Conservation (phyloP, 441 rosid species). For the Monsonia emarginata region DNA sequence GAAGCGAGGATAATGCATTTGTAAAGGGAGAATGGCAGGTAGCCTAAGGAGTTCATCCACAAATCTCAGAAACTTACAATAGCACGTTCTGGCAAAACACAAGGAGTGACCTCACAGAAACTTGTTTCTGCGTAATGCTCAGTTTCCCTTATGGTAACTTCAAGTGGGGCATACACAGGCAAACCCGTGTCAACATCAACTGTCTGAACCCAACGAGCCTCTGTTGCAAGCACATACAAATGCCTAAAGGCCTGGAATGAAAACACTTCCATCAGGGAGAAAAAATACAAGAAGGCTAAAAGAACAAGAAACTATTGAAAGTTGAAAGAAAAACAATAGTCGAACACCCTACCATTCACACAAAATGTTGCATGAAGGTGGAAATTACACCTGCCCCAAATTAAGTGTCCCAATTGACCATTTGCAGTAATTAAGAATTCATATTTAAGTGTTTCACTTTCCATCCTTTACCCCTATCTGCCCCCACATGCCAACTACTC, state of each 20-base stretch:
- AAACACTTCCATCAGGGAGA: slow-evolving; percentile 13
- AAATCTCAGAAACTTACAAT: slow-evolving; percentile 46
- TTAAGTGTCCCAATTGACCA: no score
- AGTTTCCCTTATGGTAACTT: slow-evolving; percentile 69
- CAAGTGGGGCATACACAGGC: slow-evolving; percentile 88
- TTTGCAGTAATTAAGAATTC: no score
- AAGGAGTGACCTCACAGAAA: slow-evolving; percentile 80
- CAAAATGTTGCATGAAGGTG: background rate
- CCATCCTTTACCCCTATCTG: no score
- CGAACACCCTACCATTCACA: background rate
- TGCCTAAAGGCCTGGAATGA: slow-evolving; percentile 86
- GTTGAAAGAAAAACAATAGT: background rate
- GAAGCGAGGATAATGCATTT: background rate
- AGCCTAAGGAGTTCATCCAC: background rate
- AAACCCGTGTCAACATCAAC: slow-evolving; percentile 92
- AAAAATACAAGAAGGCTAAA: slow-evolving; percentile 8
- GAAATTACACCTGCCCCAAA: no score
- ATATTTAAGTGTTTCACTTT: no score
- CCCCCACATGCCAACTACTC: no score
- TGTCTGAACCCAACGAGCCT: slow-evolving; percentile 95
- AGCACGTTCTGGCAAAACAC: slow-evolving; percentile 91
- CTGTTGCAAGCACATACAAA: slow-evolving; percentile 88
- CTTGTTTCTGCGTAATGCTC: slow-evolving; percentile 84
- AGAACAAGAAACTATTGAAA: slow-evolving; percentile 7
- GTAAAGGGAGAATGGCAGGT: background rate